A percentile compares a stretch with the other conserved stretches of the same genome.
These are phyloP conservation scores for Pythium phragmiticola DNA, from an alignment of 352 stramenopile species.

Conservation along the genomic window DNA sequence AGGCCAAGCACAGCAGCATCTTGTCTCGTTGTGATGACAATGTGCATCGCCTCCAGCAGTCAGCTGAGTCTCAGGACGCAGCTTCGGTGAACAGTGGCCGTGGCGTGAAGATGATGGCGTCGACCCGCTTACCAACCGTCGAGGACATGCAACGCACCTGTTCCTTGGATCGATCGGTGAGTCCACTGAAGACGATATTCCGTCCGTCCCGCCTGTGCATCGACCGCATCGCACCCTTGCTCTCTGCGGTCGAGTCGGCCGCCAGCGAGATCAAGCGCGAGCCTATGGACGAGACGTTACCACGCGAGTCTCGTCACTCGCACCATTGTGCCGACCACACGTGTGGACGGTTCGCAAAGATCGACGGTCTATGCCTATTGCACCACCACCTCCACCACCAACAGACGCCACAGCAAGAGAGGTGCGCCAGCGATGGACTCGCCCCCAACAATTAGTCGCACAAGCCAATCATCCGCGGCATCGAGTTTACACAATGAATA, in stretches of 20 bases:
- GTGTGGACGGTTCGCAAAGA: slow-evolving; percentile 28
- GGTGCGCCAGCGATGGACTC: too few relatives aligned
- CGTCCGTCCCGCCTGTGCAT: not conserved
- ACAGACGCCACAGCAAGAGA: not conserved
- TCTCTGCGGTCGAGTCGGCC: slow-evolving; percentile 2
- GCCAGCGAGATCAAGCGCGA: slow-evolving; percentile 3
- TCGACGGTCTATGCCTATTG: slow-evolving; percentile 23
- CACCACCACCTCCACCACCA: slow-evolving; percentile 21
- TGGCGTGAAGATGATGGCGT: too few relatives aligned
- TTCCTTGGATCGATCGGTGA: not conserved
- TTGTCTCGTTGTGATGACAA: too few relatives aligned
- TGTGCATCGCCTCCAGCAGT: too few relatives aligned
- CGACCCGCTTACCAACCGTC: slow-evolving; percentile 6
- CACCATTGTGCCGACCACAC: slow-evolving; percentile 2
- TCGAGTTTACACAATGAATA: too few relatives aligned
- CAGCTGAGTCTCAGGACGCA: not conserved
- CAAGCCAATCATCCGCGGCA: too few relatives aligned
- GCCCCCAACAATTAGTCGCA: too few relatives aligned
- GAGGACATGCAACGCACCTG: slow-evolving; percentile 9
- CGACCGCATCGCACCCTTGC: slow-evolving; percentile 11
- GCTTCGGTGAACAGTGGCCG: too few relatives aligned
- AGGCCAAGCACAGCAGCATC: slow-evolving; percentile 2
- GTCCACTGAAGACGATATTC: not conserved
- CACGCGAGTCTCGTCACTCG: not conserved
- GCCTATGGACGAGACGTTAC: not conserved